A percentile compares a stretch with the other conserved stretches of the same genome.
Evolutionary conservation across 768 basidiomycete genomes (phyloP).

Genomic region (Tulasnella calospora): DNA sequence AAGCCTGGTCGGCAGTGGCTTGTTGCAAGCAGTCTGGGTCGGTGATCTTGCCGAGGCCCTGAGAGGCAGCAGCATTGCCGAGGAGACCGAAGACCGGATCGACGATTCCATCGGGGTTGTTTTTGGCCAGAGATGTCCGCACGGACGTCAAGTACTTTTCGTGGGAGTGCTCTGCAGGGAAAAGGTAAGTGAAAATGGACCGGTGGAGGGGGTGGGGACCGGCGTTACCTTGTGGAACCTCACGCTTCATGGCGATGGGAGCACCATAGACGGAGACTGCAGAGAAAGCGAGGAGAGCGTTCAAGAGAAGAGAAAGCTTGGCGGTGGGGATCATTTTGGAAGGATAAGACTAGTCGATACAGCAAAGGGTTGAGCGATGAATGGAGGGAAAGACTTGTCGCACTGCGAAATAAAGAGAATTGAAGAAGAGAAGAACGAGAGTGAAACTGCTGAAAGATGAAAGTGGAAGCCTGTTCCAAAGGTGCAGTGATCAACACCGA

Average conservation of each 20-base stretch:
- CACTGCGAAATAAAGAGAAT: conserved; percentile 2
- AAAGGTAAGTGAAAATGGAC: not conserved
- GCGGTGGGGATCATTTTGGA: conserved; percentile 38
- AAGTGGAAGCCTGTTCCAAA: conserved; percentile 25
- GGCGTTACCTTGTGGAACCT: conserved; percentile 59
- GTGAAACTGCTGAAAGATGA: conserved; percentile 3
- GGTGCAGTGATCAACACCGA: conserved; percentile 7
- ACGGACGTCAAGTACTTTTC: conserved; percentile 53
- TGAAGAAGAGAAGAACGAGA: not conserved
- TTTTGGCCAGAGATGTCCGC: conserved; percentile 44
- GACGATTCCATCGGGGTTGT: conserved; percentile 57
- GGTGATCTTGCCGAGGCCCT: conserved; percentile 51
- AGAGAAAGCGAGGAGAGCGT: conserved; percentile 37
- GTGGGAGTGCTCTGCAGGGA: conserved; percentile 56
- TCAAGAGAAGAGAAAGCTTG: conserved; percentile 38
- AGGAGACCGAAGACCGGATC: conserved; percentile 60
- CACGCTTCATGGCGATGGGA: conserved; percentile 47
- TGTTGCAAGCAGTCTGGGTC: conserved; percentile 61
- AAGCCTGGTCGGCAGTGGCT: conserved; percentile 41
- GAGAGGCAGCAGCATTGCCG: conserved; percentile 58
- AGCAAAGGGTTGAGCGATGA: not conserved
- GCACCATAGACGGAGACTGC: conserved; percentile 35
- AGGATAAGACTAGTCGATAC: conserved; percentile 2
- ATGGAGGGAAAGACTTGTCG: not conserved
- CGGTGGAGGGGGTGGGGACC: conserved; percentile 21